Evolutionary conservation across 2,329 filamentous ascomycete genomes (phyloP), one percentile per base, ranked within the genome.

Genomic region (Trichoderma arundinaceum): DNA sequence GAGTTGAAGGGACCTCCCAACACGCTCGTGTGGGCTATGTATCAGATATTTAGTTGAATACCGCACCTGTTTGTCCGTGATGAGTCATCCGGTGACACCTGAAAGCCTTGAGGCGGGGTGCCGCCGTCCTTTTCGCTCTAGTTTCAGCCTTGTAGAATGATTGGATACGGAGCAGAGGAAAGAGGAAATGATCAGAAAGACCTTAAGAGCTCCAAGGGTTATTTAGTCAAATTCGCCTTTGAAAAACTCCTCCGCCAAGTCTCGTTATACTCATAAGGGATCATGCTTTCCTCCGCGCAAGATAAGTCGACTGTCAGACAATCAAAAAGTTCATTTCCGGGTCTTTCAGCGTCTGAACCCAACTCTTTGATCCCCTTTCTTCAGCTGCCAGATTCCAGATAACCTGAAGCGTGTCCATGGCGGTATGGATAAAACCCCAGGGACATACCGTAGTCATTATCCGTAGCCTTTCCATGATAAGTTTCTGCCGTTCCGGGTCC

Each of bases 371-470:
- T 0, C 65, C 69, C 22, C 70, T 70, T 0, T 71, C 73, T 7
- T 75, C 70, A 1, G 74, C 75, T 6, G 81, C 79, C 17, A 77
- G 67, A 9, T 69, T 72, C 82, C 82, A 84, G 0, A 84, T 76
- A 4, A 77, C 72, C 51, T 78, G 74, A 46, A 84, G 70, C n/a
- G 78, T 79, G 49, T 82, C 78, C 68, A 81, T 77, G 5, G 81
- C 80, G 1, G 81, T 82, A 58, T 80, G 77, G 4, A 84, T 73
- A 63, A 84, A 84, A 0, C 82, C 82, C 81, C 83, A 84, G 0
- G 82, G 81, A 52, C 77, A 80, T 12, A 77, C 74, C 19, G 77
- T 71, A 33, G 80, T 77, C 17, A 80, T 74, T 19, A 75, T 74
- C 43, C 76, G 75, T 28, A 84, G 72, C 19, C 82, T 79, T 28